Percentiles rank a stretch among this genome's conserved stretches.
phyloP scores from a whole-genome alignment of 768 basidiomycete genomes.

The Sporobolomyces pararoseus region DNA sequence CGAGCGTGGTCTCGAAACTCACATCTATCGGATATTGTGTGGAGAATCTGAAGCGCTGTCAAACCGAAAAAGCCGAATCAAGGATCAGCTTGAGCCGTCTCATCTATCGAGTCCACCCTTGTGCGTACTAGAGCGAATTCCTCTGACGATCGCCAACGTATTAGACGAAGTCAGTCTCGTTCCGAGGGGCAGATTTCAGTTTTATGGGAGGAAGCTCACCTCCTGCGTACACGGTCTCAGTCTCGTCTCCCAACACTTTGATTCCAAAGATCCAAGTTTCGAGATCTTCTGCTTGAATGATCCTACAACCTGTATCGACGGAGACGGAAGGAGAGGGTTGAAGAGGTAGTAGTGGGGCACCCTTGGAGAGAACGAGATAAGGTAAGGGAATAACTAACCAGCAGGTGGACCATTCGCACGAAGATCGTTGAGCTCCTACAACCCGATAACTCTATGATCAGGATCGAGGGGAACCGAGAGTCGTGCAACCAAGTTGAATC shows the following conservation, averaged over 20 bases:
- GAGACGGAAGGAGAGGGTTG: neutral
- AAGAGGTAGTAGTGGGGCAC: neutral
- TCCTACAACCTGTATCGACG: constrained; percentile 55
- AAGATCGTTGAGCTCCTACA: constrained; percentile 34
- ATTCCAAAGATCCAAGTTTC: constrained; percentile 72
- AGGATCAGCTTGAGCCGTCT: no score
- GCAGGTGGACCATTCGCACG: constrained; percentile 18
- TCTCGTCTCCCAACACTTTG: constrained; percentile 66
- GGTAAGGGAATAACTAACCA: constrained; percentile 53
- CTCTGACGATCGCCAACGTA: constrained; percentile 16
- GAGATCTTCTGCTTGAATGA: constrained; percentile 64
- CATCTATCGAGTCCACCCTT: neutral
- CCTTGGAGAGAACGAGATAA: neutral
- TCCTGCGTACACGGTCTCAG: constrained; percentile 67
- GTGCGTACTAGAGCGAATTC: constrained; percentile 25
- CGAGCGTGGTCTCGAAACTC: neutral
- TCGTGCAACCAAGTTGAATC: neutral
- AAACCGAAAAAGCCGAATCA: neutral
- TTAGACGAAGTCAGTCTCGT: neutral
- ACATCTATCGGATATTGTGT: constrained; percentile 67
- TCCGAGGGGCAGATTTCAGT: neutral
- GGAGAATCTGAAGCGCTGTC: constrained; percentile 70
- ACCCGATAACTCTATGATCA: no score
- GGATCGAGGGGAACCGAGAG: neutral
- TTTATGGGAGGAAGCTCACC: constrained; percentile 29